A percentile compares a stretch with the other conserved stretches of the same genome.
Evolutionary conservation across 2,329 filamentous ascomycete species (phyloP).

Genomic region (Scedosporium dehoogii): DNA sequence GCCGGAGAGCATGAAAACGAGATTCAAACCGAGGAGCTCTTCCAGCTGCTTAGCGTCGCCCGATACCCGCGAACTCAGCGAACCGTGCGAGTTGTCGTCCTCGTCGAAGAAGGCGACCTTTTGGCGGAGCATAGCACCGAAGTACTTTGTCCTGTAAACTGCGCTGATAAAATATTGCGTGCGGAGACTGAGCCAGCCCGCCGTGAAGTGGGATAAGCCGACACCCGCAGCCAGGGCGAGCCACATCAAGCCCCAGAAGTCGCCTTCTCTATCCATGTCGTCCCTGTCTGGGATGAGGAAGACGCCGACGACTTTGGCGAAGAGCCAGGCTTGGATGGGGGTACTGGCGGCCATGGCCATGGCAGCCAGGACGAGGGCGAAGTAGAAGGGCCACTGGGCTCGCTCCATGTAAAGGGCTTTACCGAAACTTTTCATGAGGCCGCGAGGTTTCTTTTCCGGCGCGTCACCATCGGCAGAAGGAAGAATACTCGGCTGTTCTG

Average conservation of each 20-base stretch:
- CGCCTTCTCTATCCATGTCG: conserved; percentile 16
- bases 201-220: conserved; percentile 43
- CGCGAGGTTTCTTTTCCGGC: conserved; percentile 22
- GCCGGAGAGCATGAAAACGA: conserved; percentile 48
- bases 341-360: conserved; percentile 26
- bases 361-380: conserved; percentile 37
- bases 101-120: conserved; percentile 51
- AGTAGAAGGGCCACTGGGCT: conserved; percentile 39
- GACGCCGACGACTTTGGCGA: conserved; percentile 41
- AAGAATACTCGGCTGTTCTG: conserved; percentile 25
- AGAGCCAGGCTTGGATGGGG: conserved; percentile 44
- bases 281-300: conserved; percentile 26
- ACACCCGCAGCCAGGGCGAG: conserved; percentile 43
- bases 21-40: conserved; percentile 52
- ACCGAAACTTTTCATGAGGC: conserved; percentile 43
- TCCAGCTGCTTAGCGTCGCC: conserved; percentile 50
- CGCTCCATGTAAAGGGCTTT: conserved; percentile 47
- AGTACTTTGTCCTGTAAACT: conserved; percentile 50
- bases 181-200: conserved; percentile 32
- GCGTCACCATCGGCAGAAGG: conserved; percentile 30
- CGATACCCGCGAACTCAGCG: conserved; percentile 45
- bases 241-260: conserved; percentile 61
- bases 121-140: conserved; percentile 49
- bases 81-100: conserved; percentile 49
- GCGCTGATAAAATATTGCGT: conserved; percentile 39